Percentiles rank a stretch among this genome's conserved stretches.
These are phyloP conservation scores for Nakazawaea wyomingensis DNA, from an alignment of 805 yeast species.

Conservation along the genomic window DNA sequence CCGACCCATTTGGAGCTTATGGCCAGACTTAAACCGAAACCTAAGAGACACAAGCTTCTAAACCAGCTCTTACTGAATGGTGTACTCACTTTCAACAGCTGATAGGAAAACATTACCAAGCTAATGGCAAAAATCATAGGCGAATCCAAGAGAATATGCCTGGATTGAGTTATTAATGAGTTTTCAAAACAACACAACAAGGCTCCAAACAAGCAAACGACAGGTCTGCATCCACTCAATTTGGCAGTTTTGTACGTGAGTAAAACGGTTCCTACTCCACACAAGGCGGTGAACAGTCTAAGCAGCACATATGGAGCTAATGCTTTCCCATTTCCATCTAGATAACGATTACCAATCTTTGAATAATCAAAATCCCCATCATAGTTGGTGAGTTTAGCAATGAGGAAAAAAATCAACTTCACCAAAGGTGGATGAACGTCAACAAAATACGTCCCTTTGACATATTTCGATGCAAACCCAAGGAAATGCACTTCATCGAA, in stretches of 20 bases:
- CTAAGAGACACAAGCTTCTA: constrained; percentile 41
- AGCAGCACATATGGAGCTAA: constrained; percentile 45
- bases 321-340: constrained; percentile 18
- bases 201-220: constrained; percentile 46
- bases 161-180: constrained; percentile 56
- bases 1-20: constrained; percentile 72
- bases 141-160: constrained; percentile 44
- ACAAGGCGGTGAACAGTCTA: constrained; percentile 51
- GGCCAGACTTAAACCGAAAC: constrained; percentile 46
- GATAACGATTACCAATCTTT: constrained; percentile 40
- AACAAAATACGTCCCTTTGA: constrained; percentile 55
- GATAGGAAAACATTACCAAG: constrained; percentile 46
- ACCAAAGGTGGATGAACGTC: constrained; percentile 74
- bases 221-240: constrained; percentile 46
- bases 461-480: constrained; percentile 37
- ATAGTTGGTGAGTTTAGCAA: constrained; percentile 49
- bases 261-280: constrained; percentile 49
- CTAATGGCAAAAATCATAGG: constrained; percentile 41
- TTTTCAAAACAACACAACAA: constrained; percentile 55
- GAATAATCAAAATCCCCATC: constrained; percentile 39
- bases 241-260: constrained; percentile 52
- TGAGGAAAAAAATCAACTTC: constrained; percentile 50
- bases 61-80: constrained; percentile 51
- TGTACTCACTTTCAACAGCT: constrained; percentile 38
- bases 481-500: constrained; percentile 44